These are phyloP conservation scores for Pleurotus giganteus DNA, from an alignment of 768 basidiomycete species.

Conservation along the genomic window DNA sequence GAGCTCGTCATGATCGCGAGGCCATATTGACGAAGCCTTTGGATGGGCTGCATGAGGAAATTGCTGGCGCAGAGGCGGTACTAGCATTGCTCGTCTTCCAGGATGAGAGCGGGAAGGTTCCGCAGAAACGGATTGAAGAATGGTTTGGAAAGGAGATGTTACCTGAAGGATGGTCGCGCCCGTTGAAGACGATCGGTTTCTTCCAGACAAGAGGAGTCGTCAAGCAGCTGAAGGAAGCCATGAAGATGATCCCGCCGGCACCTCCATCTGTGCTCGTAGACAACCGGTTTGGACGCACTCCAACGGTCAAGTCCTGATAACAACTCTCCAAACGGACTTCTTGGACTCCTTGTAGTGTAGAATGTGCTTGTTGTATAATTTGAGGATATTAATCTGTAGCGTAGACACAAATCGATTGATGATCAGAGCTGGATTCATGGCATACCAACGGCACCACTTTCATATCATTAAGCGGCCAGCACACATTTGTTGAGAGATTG, in stretches of 20 bases:
- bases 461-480: neutral
- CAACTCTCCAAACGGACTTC: neutral
- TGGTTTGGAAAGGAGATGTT: slow-evolving; percentile 63
- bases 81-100: slow-evolving; percentile 20
- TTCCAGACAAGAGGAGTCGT: slow-evolving; percentile 19
- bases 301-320: neutral
- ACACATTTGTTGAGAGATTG: no score
- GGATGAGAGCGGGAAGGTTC: slow-evolving; percentile 25
- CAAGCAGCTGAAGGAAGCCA: slow-evolving; percentile 5
- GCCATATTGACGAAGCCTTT: slow-evolving; percentile 1
- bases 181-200: slow-evolving; percentile 26
- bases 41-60: slow-evolving; percentile 17
- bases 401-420: neutral
- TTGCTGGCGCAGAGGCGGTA: slow-evolving; percentile 12
- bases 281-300: slow-evolving; percentile 12
- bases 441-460: neutral
- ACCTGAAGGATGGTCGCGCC: slow-evolving; percentile 56
- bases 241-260: neutral
- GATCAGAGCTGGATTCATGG: neutral
- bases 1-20: slow-evolving; percentile 6
- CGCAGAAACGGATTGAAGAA: slow-evolving; percentile 32
- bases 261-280: slow-evolving; percentile 1
- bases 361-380: neutral
- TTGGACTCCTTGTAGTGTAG: neutral
- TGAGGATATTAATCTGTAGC: neutral